Percentiles rank a stretch among this genome's conserved stretches.
Conservation (phyloP, 1,284 basidiomycete species). For the Melanopsichium pennsylvanicum region DNA sequence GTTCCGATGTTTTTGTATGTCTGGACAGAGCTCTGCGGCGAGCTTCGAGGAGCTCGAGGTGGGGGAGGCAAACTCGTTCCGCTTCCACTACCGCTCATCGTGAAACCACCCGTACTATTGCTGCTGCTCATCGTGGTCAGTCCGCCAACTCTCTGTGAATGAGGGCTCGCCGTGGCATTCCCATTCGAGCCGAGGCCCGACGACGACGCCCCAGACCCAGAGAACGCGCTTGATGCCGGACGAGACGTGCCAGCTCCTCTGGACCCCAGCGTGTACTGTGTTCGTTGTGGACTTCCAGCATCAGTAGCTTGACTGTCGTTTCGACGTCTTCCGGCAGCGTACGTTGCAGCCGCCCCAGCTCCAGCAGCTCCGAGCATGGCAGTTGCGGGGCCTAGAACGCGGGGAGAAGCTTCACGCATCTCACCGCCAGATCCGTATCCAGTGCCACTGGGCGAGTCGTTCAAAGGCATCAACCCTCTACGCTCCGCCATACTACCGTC, state of each 20-base stretch:
- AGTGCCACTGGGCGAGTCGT: conserved; percentile 8
- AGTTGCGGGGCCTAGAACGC: conserved; percentile 4
- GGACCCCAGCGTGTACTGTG: conserved; percentile 1
- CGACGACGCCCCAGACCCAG: conserved; percentile 1
- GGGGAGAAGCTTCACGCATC: conserved; percentile 14
- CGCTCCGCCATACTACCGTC: conserved; percentile 34
- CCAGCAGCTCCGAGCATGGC: conserved; percentile 17
- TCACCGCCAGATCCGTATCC: conserved; percentile 14
- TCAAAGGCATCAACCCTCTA: conserved; percentile 34
- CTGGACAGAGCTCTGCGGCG: not conserved
- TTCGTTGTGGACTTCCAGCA: not conserved
- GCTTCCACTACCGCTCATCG: conserved; percentile 29
- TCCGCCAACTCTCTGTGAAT: conserved; percentile 6
- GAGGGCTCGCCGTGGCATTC: conserved; percentile 8
- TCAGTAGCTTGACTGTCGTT: not conserved
- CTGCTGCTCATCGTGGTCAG: conserved; percentile 26
- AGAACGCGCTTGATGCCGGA: conserved; percentile 7
- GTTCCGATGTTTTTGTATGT: conserved; percentile 16
- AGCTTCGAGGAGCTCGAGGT: conserved; percentile 25
- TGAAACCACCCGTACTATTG: conserved; percentile 42
- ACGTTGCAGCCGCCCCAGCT: conserved; percentile 2
- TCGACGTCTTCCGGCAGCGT: not conserved
- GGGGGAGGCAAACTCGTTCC: conserved; percentile 36
- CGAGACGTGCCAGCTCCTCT: conserved; percentile 3
- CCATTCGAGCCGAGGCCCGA: not conserved